Conservation (phyloP, 2,329 filamentous ascomycete genomes). For the Sporothrix curviconia region DNA sequence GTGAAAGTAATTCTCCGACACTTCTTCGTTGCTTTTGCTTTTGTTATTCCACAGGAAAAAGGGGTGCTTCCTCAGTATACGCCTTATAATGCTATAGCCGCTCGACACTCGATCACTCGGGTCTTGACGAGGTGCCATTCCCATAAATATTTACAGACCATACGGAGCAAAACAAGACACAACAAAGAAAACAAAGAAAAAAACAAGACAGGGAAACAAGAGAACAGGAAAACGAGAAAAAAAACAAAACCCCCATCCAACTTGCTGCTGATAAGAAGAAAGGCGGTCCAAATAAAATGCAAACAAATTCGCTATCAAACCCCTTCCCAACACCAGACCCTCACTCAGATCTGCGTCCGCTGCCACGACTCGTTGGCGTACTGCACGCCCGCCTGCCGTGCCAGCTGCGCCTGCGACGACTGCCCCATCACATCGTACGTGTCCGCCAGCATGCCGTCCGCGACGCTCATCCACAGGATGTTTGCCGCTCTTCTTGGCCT, state of each 20-base stretch:
- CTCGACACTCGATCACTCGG: too few species aligned
- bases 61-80: too few species aligned
- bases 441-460: conserved; percentile 69
- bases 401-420: conserved; percentile 33
- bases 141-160: too few species aligned
- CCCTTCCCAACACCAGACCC: too few species aligned
- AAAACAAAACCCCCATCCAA: too few species aligned
- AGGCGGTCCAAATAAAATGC: neutral
- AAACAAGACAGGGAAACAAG: neutral
- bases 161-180: too few species aligned
- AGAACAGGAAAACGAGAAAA: neutral
- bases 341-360: conserved; percentile 18
- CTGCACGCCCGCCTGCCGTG: conserved; percentile 36
- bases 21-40: too few species aligned
- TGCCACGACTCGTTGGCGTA: conserved; percentile 39
- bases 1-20: too few species aligned
- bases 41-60: too few species aligned
- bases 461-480: conserved; percentile 71
- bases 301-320: neutral
- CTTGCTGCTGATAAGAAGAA: neutral
- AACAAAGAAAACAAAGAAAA: too few species aligned
- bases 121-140: too few species aligned
- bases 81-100: too few species aligned
- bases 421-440: conserved; percentile 64
- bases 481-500: conserved; percentile 66